A percentile compares a stretch with the other conserved stretches of the same genome.
Evolutionary conservation across 371 early-diverging fungal species (phyloP).

Genomic region (Mucor sp.): DNA sequence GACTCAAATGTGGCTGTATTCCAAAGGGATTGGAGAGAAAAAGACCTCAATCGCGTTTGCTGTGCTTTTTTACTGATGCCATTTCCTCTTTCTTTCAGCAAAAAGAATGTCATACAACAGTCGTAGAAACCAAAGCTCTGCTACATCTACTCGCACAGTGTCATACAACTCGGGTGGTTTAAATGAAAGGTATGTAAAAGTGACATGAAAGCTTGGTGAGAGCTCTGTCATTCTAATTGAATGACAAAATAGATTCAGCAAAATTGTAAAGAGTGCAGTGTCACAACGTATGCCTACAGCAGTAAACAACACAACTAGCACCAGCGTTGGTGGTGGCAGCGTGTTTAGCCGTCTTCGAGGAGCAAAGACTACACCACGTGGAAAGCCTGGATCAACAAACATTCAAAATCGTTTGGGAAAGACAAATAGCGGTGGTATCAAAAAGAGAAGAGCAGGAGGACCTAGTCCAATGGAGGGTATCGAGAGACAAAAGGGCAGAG

Average conservation of each 20-base stretch:
- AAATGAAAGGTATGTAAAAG: conserved; percentile 42
- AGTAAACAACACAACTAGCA: neutral
- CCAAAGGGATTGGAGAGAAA: neutral
- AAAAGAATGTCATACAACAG: conserved; percentile 16
- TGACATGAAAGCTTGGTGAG: neutral
- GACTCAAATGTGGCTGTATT: neutral
- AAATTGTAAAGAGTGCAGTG: conserved; percentile 11
- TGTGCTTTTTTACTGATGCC: neutral
- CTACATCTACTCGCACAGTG: conserved; percentile 18
- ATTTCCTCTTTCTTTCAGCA: neutral
- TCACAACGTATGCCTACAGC: neutral
- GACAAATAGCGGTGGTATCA: conserved; percentile 25
- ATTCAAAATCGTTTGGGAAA: conserved; percentile 45
- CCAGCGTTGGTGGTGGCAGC: neutral
- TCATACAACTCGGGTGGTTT: conserved; percentile 37
- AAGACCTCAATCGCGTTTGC: neutral
- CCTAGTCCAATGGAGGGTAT: neutral
- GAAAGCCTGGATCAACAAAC: conserved; percentile 12
- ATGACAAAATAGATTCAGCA: conserved; percentile 6
- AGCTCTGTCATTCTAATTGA: neutral
- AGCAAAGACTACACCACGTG: conserved; percentile 10
- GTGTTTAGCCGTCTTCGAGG: conserved; percentile 45
- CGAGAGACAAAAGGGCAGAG: neutral
- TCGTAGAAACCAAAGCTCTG: conserved; percentile 14
- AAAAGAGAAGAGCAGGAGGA: conserved; percentile 14